Percentiles rank a stretch among this genome's conserved stretches.
phyloP scores from a whole-genome alignment of 306 rosid species.

The Rosa rugosa region DNA sequence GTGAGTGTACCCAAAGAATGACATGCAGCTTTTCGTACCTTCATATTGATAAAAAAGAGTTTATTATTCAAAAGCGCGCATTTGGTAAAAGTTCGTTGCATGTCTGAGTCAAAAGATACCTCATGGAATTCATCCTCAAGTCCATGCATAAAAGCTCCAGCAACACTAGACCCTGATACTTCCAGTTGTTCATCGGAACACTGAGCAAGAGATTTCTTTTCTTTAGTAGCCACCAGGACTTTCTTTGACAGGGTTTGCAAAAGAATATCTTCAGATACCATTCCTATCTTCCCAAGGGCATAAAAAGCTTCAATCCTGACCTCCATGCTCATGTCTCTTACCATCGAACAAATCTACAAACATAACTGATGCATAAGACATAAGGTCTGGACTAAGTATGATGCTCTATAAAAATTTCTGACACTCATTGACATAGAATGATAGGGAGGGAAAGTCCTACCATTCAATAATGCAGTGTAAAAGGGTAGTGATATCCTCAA shows the following conservation, averaged over 20 bases:
- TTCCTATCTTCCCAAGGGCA: slow-evolving; percentile 55
- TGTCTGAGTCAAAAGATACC: slow-evolving; percentile 38
- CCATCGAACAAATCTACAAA: slow-evolving; percentile 76
- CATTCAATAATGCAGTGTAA: slow-evolving; percentile 28
- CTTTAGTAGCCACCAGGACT: slow-evolving; percentile 48
- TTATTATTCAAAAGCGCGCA: slow-evolving; percentile 1
- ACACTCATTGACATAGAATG: slow-evolving; percentile 20
- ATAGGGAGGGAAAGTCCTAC: slow-evolving; percentile 31
- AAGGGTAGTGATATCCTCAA: slow-evolving; percentile 19
- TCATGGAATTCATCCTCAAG: slow-evolving; percentile 91
- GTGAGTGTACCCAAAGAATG: slow-evolving; percentile 54
- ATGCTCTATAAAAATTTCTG: slow-evolving; percentile 10
- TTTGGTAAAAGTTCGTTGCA: slow-evolving; percentile 1
- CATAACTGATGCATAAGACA: slow-evolving; percentile 27
- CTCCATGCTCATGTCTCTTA: slow-evolving; percentile 85
- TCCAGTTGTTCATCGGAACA: slow-evolving; percentile 46
- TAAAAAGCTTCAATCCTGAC: slow-evolving; percentile 72
- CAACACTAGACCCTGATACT: slow-evolving; percentile 48
- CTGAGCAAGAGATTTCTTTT: slow-evolving; percentile 40
- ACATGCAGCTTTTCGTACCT: slow-evolving; percentile 83
- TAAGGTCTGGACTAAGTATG: slow-evolving; percentile 18
- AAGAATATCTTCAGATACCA: slow-evolving; percentile 74
- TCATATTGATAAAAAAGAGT: slow-evolving; percentile 34
- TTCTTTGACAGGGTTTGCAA: slow-evolving; percentile 78
- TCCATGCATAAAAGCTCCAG: slow-evolving; percentile 88